Conservation (phyloP, 2,329 filamentous ascomycete genomes). For the Polytolypa hystricis region DNA sequence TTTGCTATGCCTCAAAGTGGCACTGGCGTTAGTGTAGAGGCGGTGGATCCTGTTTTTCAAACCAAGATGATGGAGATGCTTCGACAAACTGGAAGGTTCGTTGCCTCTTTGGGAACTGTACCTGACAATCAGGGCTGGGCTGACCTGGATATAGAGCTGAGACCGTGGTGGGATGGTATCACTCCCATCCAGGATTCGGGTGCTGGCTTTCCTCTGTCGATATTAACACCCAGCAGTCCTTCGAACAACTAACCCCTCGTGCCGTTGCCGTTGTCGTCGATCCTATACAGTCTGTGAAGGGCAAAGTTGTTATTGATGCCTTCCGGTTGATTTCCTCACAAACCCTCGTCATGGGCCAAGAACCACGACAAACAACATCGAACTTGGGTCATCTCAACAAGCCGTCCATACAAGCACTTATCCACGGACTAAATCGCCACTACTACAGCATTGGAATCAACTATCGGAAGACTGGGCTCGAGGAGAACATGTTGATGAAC, state of each 20-base stretch:
- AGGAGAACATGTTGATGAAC: slow-evolving; percentile 99
- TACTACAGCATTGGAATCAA: slow-evolving; percentile 99
- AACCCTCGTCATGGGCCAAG: slow-evolving; percentile 93
- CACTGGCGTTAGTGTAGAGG: slow-evolving; percentile 95
- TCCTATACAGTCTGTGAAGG: slow-evolving; percentile 97
- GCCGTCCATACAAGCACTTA: slow-evolving; percentile 97
- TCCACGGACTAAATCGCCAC: slow-evolving; percentile 94
- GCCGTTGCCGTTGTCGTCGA: slow-evolving; percentile 97
- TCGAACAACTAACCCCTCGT: slow-evolving; percentile 93
- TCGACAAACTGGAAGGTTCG: slow-evolving; percentile 84
- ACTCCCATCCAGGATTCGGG: slow-evolving; percentile 96
- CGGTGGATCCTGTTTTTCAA: slow-evolving; percentile 96
- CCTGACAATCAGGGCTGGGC: slow-evolving; percentile 1
- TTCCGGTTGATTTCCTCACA: slow-evolving; percentile 98
- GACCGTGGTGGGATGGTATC: slow-evolving; percentile 98
- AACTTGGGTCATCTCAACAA: slow-evolving; percentile 98
- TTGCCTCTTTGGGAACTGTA: not conserved
- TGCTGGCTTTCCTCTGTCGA: slow-evolving; percentile 99
- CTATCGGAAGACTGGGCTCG: slow-evolving; percentile 91
- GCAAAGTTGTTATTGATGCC: slow-evolving; percentile 97
- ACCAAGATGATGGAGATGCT: slow-evolving; percentile 99
- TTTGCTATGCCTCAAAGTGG: slow-evolving; percentile 99
- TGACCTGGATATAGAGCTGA: slow-evolving; percentile 55
- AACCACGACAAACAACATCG: slow-evolving; percentile 93
- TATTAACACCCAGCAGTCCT: slow-evolving; percentile 99